Evolutionary conservation across 768 basidiomycete genomes (phyloP).

Genomic region (Strobilomyces echinocephalus): DNA sequence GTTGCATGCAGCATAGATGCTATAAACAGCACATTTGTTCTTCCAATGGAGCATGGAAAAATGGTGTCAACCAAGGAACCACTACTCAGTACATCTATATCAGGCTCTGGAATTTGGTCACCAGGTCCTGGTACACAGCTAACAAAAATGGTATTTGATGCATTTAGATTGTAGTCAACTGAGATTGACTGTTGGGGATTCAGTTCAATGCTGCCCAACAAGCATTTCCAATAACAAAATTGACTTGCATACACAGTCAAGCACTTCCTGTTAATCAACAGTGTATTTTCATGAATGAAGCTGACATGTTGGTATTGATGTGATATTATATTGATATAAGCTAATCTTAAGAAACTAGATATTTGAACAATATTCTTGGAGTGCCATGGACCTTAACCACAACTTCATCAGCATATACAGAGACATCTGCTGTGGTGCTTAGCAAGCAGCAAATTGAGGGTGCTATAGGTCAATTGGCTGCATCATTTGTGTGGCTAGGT

Average conservation of each 20-base stretch:
- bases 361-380: not conserved
- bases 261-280: not conserved
- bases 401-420: not conserved
- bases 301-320: not conserved
- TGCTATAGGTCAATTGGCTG: not conserved
- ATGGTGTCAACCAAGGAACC: too few species aligned
- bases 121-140: not conserved
- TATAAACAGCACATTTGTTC: not conserved
- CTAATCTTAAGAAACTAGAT: not conserved
- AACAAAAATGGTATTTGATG: not conserved
- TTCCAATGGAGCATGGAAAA: slow-evolving; percentile 3
- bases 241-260: not conserved
- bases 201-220: not conserved
- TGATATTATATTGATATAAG: not conserved
- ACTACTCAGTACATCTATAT: not conserved
- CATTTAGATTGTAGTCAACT: not conserved
- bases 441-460: not conserved
- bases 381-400: not conserved
- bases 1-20: slow-evolving; percentile 3
- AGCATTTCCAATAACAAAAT: not conserved
- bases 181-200: not conserved
- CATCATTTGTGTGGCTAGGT: slow-evolving; percentile 8
- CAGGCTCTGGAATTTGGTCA: slow-evolving; percentile 7
- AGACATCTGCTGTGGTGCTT: not conserved
- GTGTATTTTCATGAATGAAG: not conserved